Evolutionary conservation across 1,284 basidiomycete species (phyloP).

Genomic region (Boletus coffeatus): DNA sequence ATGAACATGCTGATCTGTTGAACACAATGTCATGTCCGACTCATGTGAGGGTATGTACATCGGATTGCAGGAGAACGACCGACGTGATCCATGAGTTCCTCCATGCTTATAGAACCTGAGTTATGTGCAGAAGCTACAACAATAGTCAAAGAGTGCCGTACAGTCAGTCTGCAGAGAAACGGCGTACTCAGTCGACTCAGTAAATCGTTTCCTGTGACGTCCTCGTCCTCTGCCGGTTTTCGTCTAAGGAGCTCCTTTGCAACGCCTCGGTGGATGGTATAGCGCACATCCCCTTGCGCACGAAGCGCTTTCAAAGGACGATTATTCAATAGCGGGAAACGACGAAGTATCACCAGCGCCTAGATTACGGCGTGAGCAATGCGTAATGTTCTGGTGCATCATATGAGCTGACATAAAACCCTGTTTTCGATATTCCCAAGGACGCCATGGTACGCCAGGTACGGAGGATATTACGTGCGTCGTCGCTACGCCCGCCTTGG

Average conservation of each 20-base stretch:
- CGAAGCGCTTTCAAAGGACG: conserved; percentile 8
- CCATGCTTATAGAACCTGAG: conserved; percentile 3
- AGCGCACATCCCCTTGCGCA: conserved; percentile 4
- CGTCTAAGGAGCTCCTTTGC: conserved; percentile 6
- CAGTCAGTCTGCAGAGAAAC: not conserved
- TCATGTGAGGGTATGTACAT: not conserved
- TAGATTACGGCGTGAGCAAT: not conserved
- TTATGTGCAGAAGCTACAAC: conserved; percentile 2
- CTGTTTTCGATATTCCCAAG: conserved; percentile 1
- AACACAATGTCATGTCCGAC: not conserved
- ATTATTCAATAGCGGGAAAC: conserved; percentile 4
- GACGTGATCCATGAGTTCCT: conserved; percentile 7
- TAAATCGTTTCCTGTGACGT: not conserved
- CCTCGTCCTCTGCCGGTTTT: not conserved
- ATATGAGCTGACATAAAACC: conserved; percentile 4
- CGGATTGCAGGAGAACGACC: not conserved
- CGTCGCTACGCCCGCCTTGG: conserved; percentile 4
- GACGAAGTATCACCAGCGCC: conserved; percentile 2
- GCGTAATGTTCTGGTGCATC: not conserved
- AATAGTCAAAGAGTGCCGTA: not conserved
- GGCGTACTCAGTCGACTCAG: conserved; percentile 2
- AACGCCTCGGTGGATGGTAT: conserved; percentile 5
- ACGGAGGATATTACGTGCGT: conserved; percentile 5
- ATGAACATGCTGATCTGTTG: conserved; percentile 11
- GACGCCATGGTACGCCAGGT: conserved; percentile 8